Evolutionary conservation across 345 rosid genomes (phyloP), one percentile per base, ranked within the genome.

Genomic region (Eucalyptus curtisii): DNA sequence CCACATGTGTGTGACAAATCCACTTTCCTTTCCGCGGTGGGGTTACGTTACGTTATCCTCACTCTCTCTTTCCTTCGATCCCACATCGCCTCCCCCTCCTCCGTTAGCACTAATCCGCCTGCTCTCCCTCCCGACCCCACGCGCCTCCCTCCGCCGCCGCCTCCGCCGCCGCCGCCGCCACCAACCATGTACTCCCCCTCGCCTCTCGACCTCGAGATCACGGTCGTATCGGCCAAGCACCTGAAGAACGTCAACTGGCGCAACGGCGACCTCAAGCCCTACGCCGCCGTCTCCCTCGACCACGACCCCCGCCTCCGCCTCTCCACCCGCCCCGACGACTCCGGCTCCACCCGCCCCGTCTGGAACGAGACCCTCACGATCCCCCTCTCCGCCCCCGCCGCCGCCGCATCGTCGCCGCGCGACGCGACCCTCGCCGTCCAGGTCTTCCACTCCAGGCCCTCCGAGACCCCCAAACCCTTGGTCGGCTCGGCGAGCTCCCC

Each of bases 181-280:
- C 22, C 87, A 79, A 68, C 82, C 88, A 94, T 94, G 93, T 92
- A 89, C 48, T 14, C 91, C 12, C 91, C 91, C 2, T 87, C 93
- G 47, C 89, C 87, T 1, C 91, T 91, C 47, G 95, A 94, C 71
- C 91, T 94, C n/a, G 94, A 93, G n/a, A 87, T 95, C 85, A 92
- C 94, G 16, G 88, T 95, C 80, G 86, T 93, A 86, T 92, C 94
- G 86, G 95, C 96, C 89, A 92, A 95, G 90, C 93, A 95, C 90
- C 94, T 94, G 57, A 95, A 95, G 87, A 95, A 95, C 91, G 93
- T 95, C 86, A 95, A 95, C 90, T 95, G 96, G 95, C 89, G 90
- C 55, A 92, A 55, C 91, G 91, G 91, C 90, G 87, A 88, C 30
- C 92, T 92, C 82, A 92, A 92, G 47, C 93, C 95, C 88, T 95